Percentiles rank a stretch among this genome's conserved stretches.
phyloP scores from a whole-genome alignment of 306 rosid species.

The Oxytropis ochrocephala region DNA sequence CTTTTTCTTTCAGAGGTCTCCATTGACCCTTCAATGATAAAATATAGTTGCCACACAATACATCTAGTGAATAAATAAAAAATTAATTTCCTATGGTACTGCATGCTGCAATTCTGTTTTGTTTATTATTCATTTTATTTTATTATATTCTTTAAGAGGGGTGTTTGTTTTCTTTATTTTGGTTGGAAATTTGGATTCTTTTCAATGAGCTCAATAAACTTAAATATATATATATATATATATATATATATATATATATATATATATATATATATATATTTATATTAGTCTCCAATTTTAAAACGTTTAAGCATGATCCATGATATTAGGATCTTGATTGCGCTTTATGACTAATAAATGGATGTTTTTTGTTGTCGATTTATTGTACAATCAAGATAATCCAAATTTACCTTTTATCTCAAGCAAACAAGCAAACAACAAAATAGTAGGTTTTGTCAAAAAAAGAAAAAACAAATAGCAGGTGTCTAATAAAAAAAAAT shows the following conservation, averaged over 20 bases:
- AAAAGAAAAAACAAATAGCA: not conserved
- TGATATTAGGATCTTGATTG: too few species aligned
- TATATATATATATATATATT: too few species aligned
- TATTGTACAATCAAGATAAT: too few species aligned
- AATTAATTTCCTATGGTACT: not conserved
- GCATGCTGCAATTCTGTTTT: not conserved
- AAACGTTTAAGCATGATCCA: too few species aligned
- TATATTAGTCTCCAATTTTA: too few species aligned
- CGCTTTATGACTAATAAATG: too few species aligned
- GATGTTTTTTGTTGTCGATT: too few species aligned
- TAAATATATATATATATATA: too few species aligned
- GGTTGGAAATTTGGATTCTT: not conserved
- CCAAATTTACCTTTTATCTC: not conserved
- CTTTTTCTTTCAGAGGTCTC: not conserved
- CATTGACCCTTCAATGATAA: not conserved
- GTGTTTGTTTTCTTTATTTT: not conserved
- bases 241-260: too few species aligned
- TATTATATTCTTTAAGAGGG: not conserved
- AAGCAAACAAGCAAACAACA: not conserved
- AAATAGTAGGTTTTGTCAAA: not conserved
- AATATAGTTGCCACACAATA: not conserved
- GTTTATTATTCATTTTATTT: not conserved
- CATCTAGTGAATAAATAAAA: not conserved
- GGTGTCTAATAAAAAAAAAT: not conserved
- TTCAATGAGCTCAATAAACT: not conserved